These are phyloP conservation scores for Mariannaea sp. DNA, from an alignment of 2,329 filamentous ascomycete genomes.

Conservation along the genomic window DNA sequence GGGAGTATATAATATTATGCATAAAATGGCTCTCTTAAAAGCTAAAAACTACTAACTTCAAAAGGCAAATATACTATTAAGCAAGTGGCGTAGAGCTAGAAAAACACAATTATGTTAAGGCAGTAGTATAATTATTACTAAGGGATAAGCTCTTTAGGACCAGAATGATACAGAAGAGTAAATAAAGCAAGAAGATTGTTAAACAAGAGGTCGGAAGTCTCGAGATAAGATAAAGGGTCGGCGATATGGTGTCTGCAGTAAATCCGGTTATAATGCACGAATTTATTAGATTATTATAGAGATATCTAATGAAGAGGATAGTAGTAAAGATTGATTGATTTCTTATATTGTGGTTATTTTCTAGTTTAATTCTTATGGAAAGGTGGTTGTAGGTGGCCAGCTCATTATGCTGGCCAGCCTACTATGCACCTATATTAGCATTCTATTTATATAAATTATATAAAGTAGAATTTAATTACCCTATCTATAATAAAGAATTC, in stretches of 20 bases:
- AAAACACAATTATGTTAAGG: not conserved
- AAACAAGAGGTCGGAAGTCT: not conserved
- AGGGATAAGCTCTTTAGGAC: not conserved
- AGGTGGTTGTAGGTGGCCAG: no score
- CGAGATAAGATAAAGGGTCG: not conserved
- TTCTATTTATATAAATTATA: slow-evolving; percentile 31
- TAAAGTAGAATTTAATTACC: slow-evolving; percentile 31
- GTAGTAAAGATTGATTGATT: no score
- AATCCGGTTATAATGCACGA: not conserved
- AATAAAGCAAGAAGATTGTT: not conserved
- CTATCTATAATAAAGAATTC: slow-evolving; percentile 34
- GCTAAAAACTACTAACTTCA: not conserved
- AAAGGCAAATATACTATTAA: not conserved
- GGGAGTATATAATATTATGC: not conserved
- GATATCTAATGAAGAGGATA: no score
- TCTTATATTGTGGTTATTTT: no score
- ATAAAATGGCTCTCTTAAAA: not conserved
- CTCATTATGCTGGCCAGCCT: no score
- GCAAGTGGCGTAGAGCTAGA: not conserved
- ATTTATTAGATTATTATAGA: not conserved
- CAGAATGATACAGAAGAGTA: not conserved
- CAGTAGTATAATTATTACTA: not conserved
- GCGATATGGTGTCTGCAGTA: not conserved
- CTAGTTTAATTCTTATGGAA: no score
- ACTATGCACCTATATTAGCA: no score